Conservation (phyloP, 2,329 filamentous ascomycete species). For the Canariomyces notabilis region DNA sequence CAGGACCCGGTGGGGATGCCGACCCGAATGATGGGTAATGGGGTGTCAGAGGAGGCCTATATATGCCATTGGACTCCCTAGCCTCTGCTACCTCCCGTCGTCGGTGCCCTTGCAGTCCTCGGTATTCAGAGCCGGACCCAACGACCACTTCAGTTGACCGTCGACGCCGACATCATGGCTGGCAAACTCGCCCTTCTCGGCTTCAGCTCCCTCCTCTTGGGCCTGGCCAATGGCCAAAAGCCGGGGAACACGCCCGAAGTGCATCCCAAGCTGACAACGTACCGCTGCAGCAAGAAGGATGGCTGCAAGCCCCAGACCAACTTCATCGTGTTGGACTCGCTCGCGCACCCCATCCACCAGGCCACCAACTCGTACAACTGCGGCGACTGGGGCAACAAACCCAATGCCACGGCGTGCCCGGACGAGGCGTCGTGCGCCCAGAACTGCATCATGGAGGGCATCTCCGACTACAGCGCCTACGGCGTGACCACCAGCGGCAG, state of each 20-base stretch:
- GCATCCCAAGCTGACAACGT: slow-evolving; percentile 47
- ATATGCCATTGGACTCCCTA: not conserved
- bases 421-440: slow-evolving; percentile 24
- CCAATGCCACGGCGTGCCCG: slow-evolving; percentile 27
- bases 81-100: not conserved
- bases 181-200: slow-evolving; percentile 9
- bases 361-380: slow-evolving; percentile 11
- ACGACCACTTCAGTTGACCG: too few species aligned
- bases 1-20: not conserved
- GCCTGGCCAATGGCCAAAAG: slow-evolving; percentile 13
- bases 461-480: slow-evolving; percentile 17
- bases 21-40: not conserved
- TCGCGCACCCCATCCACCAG: slow-evolving; percentile 21
- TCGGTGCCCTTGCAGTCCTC: not conserved
- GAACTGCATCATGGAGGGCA: slow-evolving; percentile 24
- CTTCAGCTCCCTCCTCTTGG: slow-evolving; percentile 11
- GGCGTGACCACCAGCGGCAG: slow-evolving; percentile 31
- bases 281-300: slow-evolving; percentile 42
- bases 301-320: slow-evolving; percentile 45
- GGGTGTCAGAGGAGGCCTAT: not conserved
- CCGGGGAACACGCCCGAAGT: slow-evolving; percentile 30
- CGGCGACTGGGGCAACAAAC: slow-evolving; percentile 20
- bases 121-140: not conserved
- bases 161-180: slow-evolving; percentile 12
- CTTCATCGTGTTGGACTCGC: slow-evolving; percentile 47